Conservation (phyloP, 2,329 filamentous ascomycete genomes). For the Ascochyta viciae-villosae region DNA sequence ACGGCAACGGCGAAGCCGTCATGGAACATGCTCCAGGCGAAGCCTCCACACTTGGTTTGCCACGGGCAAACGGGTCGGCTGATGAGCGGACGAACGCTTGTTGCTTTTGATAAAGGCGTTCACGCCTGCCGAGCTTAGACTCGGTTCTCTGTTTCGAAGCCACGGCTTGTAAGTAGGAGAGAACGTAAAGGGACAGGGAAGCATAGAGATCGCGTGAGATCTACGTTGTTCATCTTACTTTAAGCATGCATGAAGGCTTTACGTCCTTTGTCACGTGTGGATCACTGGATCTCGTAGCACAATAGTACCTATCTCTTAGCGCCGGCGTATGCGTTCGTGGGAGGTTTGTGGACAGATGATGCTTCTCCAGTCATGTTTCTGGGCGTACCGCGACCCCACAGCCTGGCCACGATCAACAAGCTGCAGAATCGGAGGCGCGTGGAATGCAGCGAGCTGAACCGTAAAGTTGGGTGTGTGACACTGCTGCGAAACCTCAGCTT, state of each 20-base stretch:
- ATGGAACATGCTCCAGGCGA: not conserved
- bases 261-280: not conserved
- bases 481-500: conserved; percentile 4
- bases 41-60: not conserved
- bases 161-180: not conserved
- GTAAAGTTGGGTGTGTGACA: conserved; percentile 5
- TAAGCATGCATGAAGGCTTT: not conserved
- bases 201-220: not conserved
- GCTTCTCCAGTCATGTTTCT: not conserved
- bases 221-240: not conserved
- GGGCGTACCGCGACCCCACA: conserved; percentile 1
- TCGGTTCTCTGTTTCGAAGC: conserved; percentile 5
- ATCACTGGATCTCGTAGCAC: not conserved
- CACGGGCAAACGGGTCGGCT: not conserved
- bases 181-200: not conserved
- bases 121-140: conserved; percentile 1
- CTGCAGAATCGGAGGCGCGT: conserved; percentile 11
- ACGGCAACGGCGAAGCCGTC: conserved; percentile 1
- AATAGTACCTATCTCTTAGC: not conserved
- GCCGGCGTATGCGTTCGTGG: not conserved
- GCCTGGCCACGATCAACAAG: conserved; percentile 2
- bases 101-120: conserved; percentile 9
- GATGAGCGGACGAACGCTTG: not conserved
- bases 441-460: conserved; percentile 17
- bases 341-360: not conserved